Evolutionary conservation across 306 rosid genomes (phyloP).

Genomic region (Pterocarpus santalinus): DNA sequence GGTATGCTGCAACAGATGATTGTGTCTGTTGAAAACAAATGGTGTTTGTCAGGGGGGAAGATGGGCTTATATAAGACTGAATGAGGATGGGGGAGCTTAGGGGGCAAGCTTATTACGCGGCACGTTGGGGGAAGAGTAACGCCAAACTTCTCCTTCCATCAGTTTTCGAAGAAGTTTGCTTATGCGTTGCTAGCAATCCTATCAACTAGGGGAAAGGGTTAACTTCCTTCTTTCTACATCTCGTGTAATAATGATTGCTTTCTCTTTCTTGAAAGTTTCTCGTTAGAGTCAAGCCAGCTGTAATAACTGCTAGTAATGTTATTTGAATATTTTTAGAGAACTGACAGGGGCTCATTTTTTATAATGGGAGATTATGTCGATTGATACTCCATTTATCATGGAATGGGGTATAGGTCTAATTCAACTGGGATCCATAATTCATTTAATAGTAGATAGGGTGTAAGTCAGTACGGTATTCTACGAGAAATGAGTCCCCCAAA

Average conservation of each 20-base stretch:
- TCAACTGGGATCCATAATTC: no score
- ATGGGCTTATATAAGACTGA: conserved; percentile 29
- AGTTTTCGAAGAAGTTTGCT: conserved; percentile 37
- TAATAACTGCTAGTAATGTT: background rate
- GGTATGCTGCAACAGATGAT: conserved; percentile 9
- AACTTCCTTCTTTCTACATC: conserved; percentile 27
- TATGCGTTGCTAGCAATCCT: conserved; percentile 39
- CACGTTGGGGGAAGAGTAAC: conserved; percentile 55
- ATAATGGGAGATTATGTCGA: no score
- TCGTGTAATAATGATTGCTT: conserved; percentile 8
- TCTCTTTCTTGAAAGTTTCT: conserved; percentile 42
- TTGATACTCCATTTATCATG: no score
- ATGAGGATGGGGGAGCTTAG: conserved; percentile 49
- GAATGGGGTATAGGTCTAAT: no score
- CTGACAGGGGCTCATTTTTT: no score
- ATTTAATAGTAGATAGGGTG: no score
- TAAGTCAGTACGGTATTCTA: no score
- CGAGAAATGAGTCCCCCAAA: no score
- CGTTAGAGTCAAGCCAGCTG: background rate
- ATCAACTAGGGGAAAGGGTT: conserved; percentile 51
- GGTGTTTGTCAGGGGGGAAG: background rate
- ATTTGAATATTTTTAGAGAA: no score
- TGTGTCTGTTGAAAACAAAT: background rate
- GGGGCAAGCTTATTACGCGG: conserved; percentile 61
- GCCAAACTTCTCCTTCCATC: conserved; percentile 52